Evolutionary conservation across 805 yeast species (phyloP).

Genomic region (Lachancea nothofagi): DNA sequence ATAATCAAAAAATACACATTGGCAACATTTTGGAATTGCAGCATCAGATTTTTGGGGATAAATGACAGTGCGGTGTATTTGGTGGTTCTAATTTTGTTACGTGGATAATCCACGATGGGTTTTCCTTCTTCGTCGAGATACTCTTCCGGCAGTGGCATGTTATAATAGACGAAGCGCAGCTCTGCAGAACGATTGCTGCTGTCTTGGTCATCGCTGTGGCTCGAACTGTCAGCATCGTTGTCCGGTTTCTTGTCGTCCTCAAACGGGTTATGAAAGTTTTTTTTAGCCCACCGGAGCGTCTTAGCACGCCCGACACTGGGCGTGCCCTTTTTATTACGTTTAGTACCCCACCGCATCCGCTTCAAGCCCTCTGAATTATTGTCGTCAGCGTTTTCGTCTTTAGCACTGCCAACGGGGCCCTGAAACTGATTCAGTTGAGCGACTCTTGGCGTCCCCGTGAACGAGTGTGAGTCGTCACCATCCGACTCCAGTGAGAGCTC

Average conservation of each 20-base stretch:
- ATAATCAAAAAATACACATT: constrained; percentile 78
- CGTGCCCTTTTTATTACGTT: constrained; percentile 64
- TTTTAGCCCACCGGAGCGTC: constrained; percentile 49
- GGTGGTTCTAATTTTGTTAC: constrained; percentile 92
- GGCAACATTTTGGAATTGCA: constrained; percentile 86
- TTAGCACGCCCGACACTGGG: constrained; percentile 56
- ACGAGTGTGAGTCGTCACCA: constrained; percentile 23
- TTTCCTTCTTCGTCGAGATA: constrained; percentile 55
- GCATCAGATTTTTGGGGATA: constrained; percentile 73
- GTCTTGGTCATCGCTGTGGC: constrained; percentile 32
- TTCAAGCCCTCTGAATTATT: constrained; percentile 41
- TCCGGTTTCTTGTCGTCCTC: constrained; percentile 21
- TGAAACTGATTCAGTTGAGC: constrained; percentile 11
- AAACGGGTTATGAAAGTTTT: constrained; percentile 33
- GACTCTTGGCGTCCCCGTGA: constrained; percentile 27
- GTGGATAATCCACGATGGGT: constrained; percentile 58
- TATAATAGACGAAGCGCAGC: constrained; percentile 51
- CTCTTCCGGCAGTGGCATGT: constrained; percentile 54
- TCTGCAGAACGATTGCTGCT: constrained; percentile 36
- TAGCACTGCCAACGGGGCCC: too few relatives aligned
- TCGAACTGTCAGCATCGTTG: constrained; percentile 26
- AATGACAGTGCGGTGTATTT: constrained; percentile 89
- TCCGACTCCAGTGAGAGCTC: constrained; percentile 15
- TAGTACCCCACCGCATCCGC: constrained; percentile 88
- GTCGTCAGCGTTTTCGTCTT: constrained; percentile 7